Evolutionary conservation across 148 eudicot genomes (phyloP).

Genomic region (Diospyros kaki): DNA sequence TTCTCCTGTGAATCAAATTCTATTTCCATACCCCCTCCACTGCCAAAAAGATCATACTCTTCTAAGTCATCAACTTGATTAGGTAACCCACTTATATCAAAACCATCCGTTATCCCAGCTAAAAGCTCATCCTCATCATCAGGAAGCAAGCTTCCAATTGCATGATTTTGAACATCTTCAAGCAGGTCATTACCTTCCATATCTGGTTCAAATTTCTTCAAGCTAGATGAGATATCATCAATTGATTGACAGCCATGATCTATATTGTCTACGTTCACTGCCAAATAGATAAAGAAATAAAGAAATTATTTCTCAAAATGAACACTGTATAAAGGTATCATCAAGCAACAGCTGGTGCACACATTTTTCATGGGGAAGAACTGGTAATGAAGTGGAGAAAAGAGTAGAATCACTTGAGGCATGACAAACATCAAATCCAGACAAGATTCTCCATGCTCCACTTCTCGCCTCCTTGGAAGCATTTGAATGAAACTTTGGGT

Average conservation of each 20-base stretch:
- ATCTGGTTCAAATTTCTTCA: slow-evolving; percentile 34
- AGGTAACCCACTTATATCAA: slow-evolving; percentile 42
- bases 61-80: slow-evolving; percentile 62
- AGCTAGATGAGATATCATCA: slow-evolving; percentile 43
- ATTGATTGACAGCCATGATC: slow-evolving; percentile 37
- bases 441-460: slow-evolving; percentile 36
- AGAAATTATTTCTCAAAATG: slow-evolving; percentile 5
- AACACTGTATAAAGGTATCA: neutral
- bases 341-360: slow-evolving; percentile 19
- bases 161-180: slow-evolving; percentile 40
- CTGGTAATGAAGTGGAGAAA: slow-evolving; percentile 86
- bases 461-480: slow-evolving; percentile 36
- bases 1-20: slow-evolving; percentile 57
- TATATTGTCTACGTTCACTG: slow-evolving; percentile 45
- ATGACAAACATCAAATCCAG: slow-evolving; percentile 32
- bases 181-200: slow-evolving; percentile 36
- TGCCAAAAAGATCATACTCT: slow-evolving; percentile 77
- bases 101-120: slow-evolving; percentile 70
- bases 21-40: slow-evolving; percentile 87
- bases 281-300: slow-evolving; percentile 17
- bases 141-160: slow-evolving; percentile 61
- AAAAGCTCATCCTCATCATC: slow-evolving; percentile 90
- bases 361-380: slow-evolving; percentile 72
- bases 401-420: slow-evolving; percentile 54
- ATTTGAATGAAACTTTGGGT: slow-evolving; percentile 30